A percentile compares a stretch with the other conserved stretches of the same genome.
Evolutionary conservation across 2,329 filamentous ascomycete species (phyloP).

Genomic region (Cryphonectria naterciae): DNA sequence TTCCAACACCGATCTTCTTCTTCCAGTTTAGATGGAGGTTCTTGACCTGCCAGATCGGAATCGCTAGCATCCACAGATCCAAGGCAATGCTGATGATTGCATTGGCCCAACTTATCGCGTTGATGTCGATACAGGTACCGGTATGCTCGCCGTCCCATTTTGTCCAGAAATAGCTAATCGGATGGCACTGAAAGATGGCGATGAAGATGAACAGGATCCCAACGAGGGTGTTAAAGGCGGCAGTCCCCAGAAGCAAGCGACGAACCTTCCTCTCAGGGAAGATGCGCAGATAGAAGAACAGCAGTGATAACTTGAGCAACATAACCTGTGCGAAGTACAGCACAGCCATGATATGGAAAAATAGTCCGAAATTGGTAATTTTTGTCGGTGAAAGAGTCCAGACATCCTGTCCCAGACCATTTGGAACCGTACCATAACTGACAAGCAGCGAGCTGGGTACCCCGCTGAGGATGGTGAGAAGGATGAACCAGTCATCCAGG

Average conservation of each 20-base stretch:
- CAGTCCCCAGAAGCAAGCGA: conserved; percentile 17
- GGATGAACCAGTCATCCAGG: conserved; percentile 31
- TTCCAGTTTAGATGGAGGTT: conserved; percentile 42
- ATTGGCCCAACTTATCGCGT: conserved; percentile 46
- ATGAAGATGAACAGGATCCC: conserved; percentile 40
- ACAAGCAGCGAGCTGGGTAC: conserved; percentile 29
- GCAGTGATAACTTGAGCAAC: conserved; percentile 18
- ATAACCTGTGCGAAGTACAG: conserved; percentile 16
- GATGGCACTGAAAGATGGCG: conserved; percentile 44
- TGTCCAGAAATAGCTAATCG: conserved; percentile 46
- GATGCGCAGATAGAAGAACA: conserved; percentile 27
- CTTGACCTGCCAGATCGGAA: conserved; percentile 45
- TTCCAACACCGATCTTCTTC: conserved; percentile 47
- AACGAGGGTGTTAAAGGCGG: conserved; percentile 9
- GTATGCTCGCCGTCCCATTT: conserved; percentile 45
- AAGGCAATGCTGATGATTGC: conserved; percentile 47
- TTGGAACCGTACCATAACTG: conserved; percentile 14
- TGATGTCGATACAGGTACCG: conserved; percentile 47
- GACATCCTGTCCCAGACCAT: conserved; percentile 36
- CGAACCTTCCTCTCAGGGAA: conserved; percentile 17
- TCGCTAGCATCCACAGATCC: conserved; percentile 47
- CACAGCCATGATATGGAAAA: conserved; percentile 34
- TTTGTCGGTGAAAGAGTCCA: conserved; percentile 35
- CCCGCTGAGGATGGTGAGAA: conserved; percentile 27
- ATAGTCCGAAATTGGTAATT: conserved; percentile 35